A percentile compares a stretch with the other conserved stretches of the same genome.
Evolutionary conservation across 2,329 filamentous ascomycete species (phyloP).

Genomic region (Cadophora sp.): DNA sequence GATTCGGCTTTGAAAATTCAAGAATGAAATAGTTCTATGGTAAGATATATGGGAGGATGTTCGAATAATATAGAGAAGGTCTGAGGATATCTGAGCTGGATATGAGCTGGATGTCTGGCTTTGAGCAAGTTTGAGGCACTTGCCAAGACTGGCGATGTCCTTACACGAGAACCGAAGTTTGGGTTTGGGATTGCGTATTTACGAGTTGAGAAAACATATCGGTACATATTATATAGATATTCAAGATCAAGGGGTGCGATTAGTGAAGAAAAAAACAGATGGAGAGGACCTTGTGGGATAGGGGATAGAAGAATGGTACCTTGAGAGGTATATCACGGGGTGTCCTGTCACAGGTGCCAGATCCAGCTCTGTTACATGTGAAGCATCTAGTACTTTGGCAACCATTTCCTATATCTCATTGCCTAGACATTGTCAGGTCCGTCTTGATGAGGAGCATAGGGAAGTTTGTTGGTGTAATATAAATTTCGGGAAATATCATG

Average conservation of each 20-base stretch:
- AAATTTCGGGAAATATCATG: not conserved
- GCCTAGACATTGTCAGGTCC: too few species aligned
- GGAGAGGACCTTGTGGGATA: not conserved
- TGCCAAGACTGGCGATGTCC: conserved; percentile 6
- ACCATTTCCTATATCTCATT: too few species aligned
- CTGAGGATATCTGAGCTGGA: not conserved
- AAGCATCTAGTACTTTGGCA: too few species aligned
- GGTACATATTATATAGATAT: not conserved
- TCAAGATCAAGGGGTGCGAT: not conserved
- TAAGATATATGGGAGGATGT: not conserved
- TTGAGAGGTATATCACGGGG: not conserved
- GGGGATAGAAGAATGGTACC: not conserved
- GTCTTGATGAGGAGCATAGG: too few species aligned
- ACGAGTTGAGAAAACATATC: not conserved
- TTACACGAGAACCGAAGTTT: not conserved
- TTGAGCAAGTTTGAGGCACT: conserved; percentile 17
- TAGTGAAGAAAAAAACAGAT: not conserved
- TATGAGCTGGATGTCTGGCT: not conserved
- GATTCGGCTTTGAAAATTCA: too few species aligned
- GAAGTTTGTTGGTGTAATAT: not conserved
- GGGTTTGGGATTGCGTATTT: not conserved
- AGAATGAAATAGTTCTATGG: not conserved
- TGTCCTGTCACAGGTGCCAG: not conserved
- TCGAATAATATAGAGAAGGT: not conserved
- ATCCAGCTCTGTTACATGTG: too few species aligned